Percentiles rank a stretch among this genome's conserved stretches.
These are phyloP conservation scores for Leccinum aurantiacum DNA, from an alignment of 768 basidiomycete species.

Conservation along the genomic window DNA sequence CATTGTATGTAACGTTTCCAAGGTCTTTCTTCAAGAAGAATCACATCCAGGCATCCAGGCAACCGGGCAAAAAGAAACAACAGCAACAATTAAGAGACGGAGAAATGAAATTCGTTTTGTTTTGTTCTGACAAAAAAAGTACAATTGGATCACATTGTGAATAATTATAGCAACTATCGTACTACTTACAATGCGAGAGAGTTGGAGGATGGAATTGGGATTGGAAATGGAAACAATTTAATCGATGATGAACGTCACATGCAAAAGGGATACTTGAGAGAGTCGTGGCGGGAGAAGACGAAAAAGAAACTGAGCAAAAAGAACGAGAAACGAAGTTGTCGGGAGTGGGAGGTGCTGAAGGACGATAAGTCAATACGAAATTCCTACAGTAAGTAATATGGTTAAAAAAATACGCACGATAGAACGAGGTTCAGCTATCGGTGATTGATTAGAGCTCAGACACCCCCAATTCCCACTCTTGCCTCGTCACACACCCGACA, in stretches of 20 bases:
- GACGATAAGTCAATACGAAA: neutral
- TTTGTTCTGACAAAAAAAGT: neutral
- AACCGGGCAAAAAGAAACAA: neutral
- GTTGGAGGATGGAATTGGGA: neutral
- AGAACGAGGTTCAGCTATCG: neutral
- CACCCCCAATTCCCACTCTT: slow-evolving; percentile 60
- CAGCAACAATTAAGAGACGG: neutral
- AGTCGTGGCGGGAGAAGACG: neutral
- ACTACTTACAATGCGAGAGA: neutral
- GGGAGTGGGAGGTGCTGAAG: neutral
- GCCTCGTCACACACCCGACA: slow-evolving; percentile 55
- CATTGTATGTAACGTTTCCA: neutral
- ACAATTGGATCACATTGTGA: neutral
- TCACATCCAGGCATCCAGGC: neutral
- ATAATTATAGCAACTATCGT: neutral
- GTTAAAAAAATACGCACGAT: slow-evolving; percentile 4
- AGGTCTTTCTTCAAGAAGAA: neutral
- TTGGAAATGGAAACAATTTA: neutral
- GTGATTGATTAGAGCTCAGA: slow-evolving; percentile 25
- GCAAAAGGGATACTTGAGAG: neutral
- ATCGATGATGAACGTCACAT: neutral
- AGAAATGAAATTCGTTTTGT: neutral
- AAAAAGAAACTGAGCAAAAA: neutral
- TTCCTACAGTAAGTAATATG: neutral
- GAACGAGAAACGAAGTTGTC: neutral